phyloP scores from a whole-genome alignment of 441 rosid species.

The Raphanus hybrid region DNA sequence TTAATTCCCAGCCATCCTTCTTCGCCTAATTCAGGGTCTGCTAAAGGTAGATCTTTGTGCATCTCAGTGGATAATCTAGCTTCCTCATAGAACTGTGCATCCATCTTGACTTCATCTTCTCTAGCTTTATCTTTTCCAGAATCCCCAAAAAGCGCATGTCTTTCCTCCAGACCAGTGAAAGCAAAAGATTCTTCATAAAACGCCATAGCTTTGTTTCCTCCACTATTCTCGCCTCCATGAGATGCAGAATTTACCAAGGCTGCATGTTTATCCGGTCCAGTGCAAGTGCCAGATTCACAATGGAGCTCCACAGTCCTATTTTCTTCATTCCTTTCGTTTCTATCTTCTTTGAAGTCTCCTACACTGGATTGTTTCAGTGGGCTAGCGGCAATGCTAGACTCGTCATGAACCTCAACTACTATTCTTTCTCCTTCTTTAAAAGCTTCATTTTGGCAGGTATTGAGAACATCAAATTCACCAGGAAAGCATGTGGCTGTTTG shows the following conservation, averaged over 20 bases:
- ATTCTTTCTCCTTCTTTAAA: background rate
- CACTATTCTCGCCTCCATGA: background rate
- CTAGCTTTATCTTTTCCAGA: background rate
- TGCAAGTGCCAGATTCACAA: constrained; percentile 8
- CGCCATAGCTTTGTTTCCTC: background rate
- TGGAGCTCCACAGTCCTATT: constrained; percentile 9
- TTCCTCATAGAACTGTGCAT: background rate
- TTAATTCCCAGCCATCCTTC: background rate
- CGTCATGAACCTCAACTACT: background rate
- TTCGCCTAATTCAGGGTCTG: background rate
- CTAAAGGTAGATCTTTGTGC: background rate
- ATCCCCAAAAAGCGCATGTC: background rate
- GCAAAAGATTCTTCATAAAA: background rate
- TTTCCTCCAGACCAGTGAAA: background rate
- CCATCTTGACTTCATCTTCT: background rate
- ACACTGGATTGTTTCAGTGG: background rate
- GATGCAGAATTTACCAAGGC: too few species aligned
- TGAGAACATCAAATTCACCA: background rate
- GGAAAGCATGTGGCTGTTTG: background rate
- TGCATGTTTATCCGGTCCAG: background rate
- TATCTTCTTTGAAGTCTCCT: constrained; percentile 4
- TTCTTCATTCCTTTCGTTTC: constrained; percentile 10
- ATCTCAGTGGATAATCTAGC: background rate
- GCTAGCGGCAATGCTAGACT: constrained; percentile 7
- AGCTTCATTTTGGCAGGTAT: background rate